A percentile compares a stretch with the other conserved stretches of the same genome.
Evolutionary conservation across 2,329 filamentous ascomycete genomes (phyloP).

Genomic region (Macrophomina pseudophaseolina): DNA sequence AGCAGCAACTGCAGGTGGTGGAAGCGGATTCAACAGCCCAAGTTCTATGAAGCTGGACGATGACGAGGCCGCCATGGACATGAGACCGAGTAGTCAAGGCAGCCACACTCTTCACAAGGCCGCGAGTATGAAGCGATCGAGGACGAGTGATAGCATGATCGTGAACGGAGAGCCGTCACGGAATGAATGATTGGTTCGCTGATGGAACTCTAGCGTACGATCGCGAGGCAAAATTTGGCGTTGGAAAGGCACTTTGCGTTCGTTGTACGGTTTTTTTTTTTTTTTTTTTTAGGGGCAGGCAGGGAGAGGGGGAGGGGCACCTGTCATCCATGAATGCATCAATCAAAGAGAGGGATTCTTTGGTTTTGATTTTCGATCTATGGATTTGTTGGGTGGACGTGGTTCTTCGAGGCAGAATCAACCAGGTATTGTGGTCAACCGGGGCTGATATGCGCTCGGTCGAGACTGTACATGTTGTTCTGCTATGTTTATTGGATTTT

Average conservation of each 20-base stretch:
- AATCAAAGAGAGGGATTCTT: no score
- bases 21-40: constrained; percentile 54
- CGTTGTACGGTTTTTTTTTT: background rate
- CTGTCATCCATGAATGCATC: no score
- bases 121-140: constrained; percentile 28
- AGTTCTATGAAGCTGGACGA: background rate
- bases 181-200: background rate
- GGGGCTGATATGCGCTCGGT: background rate
- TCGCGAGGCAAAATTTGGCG: background rate
- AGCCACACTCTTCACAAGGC: constrained; percentile 27
- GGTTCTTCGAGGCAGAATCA: background rate
- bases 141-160: constrained; percentile 30
- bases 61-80: background rate
- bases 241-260: background rate
- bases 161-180: constrained; percentile 13
- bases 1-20: constrained; percentile 54
- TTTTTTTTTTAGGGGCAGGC: no score
- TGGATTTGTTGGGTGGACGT: background rate
- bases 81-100: constrained; percentile 11
- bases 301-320: no score
- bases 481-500: background rate
- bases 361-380: no score
- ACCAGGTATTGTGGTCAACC: background rate
- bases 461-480: background rate
- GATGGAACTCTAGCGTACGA: background rate